Conservation (phyloP, 257 asterid genomes). For the Lycium barbarum region DNA sequence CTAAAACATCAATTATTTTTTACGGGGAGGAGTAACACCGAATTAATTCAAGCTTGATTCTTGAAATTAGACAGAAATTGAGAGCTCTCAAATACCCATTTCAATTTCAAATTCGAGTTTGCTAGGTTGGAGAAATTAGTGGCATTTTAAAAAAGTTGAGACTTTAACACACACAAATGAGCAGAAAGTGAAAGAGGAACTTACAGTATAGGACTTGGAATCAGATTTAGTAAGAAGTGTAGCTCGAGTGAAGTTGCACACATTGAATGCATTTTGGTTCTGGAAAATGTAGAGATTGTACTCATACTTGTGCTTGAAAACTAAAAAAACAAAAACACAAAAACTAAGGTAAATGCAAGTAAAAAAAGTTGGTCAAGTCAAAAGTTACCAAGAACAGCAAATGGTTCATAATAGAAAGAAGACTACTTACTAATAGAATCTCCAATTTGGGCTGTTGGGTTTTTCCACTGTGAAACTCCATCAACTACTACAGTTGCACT, state of each 20-base stretch:
- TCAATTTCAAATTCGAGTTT: background rate
- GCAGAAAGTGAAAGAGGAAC: slow-evolving; percentile 29
- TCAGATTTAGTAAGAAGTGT: slow-evolving; percentile 74
- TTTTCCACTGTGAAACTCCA: slow-evolving; percentile 82
- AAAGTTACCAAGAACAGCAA: background rate
- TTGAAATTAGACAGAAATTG: background rate
- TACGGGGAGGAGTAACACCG: background rate
- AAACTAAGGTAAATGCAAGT: background rate
- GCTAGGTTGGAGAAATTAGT: background rate
- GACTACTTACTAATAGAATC: slow-evolving; percentile 79
- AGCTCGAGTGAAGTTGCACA: slow-evolving; percentile 86
- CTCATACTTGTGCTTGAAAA: slow-evolving; percentile 75
- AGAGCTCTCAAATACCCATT: background rate
- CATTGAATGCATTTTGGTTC: slow-evolving; percentile 67
- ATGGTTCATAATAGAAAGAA: background rate
- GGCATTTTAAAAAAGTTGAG: background rate
- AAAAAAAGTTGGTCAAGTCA: background rate
- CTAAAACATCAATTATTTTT: no score
- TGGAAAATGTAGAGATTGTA: slow-evolving; percentile 86
- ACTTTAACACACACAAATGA: background rate
- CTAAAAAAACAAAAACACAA: slow-evolving; percentile 41
- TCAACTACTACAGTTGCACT: slow-evolving; percentile 72
- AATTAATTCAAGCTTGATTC: background rate
- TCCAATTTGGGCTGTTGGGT: slow-evolving; percentile 73
- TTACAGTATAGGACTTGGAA: slow-evolving; percentile 73